Evolutionary conservation across 352 stramenopile genomes (phyloP), one percentile per base, ranked within the genome.

Genomic region (Phytophthora boehmeriae): DNA sequence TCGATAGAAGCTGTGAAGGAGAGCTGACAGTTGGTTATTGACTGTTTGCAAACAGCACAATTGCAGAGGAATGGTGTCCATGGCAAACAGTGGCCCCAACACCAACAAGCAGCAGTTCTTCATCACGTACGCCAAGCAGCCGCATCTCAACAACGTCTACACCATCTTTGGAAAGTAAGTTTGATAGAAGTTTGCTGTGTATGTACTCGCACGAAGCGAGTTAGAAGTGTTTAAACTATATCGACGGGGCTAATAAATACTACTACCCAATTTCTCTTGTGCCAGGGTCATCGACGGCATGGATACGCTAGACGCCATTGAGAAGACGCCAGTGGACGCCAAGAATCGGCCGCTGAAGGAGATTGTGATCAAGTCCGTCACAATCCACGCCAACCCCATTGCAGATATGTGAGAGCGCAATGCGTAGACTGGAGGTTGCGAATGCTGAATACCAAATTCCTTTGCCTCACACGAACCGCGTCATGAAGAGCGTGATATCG

Each of bases 91-190:
- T 59, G 88, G 89, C 1, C 81, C 92, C 23, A 92, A 96, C 72
- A 97, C 93, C 34, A 98, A 98, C 78, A 86, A 89, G 60, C 93
- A 93, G 56, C 96, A 99, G 76, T 99, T 99, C 68, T 99, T 99
- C 76, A 98, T 99, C 67, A 98, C 96, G 39, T 99, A 98, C 60
- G 90, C 93, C 67, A 94, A 94, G 66, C 95, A 99, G 65, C 92
- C 96, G 44, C 96, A 99, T 68, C 78, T 99, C 38, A 98, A 99
- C 80, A 98, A 99, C 75, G 83, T 98, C 19, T 98, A 99, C 84
- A 98, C 95, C 50, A 89, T 99, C 23, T 98, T 99, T 78, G 97
- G 93, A 70, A 92, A 97, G 86, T 95, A 81, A 39, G 80, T 30
- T 30, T 85, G 41, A 48, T 0, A 2, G 38, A 35, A 59, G 32